Evolutionary conservation across 83 land plant species (phyloP), one percentile per base, ranked within the genome.

Genomic region (Picea engelmannii): DNA sequence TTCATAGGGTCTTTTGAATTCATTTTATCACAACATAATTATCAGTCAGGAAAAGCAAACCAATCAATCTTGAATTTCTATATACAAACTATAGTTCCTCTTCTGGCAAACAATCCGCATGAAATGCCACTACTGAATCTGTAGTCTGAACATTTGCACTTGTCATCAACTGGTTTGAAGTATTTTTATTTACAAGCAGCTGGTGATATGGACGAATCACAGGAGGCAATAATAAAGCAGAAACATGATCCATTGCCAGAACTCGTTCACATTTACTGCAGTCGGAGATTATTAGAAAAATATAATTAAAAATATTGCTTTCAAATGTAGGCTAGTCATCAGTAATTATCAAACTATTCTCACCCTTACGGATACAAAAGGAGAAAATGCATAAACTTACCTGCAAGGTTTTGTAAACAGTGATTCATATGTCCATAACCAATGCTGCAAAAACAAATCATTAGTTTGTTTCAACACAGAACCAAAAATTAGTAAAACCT

Each of bases 251-350:
- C 81, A 93, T 86, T 23, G 89, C 81, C 64, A 95, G 78, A 49
- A 93, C 66, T 47, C 88, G 85, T 42, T 83, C 85, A 83, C 99
- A 97, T 78, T 88, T 92, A 76, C 99, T 97, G 96, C 85, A 90
- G 60, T 55, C 78, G 55, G 23, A 77, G 23, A 66, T 79, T 79
- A 87, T n/a, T 59, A 17, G 78, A 84, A 6, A 12, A 59, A 6
- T 11, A 84, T 4, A 23, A 38, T 23, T 67, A n/a, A 78, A 81
- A 10, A 42, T 27, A 18, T 52, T n/a, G 60, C 35, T 80, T 66
- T 15, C 59, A 15, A 27, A 79, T 10, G 59, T 47, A 8, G 49
- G 49, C 38, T 77, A 62, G 24, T 62, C 25, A 40, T 24, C 18
- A 40, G 5, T 49, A 64, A 73, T 23, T 31, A 18, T 38, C 20